Percentiles rank a stretch among this genome's conserved stretches.
These are phyloP conservation scores for Xylaria sp. DNA, from an alignment of 2,329 filamentous ascomycete species.

Conservation along the genomic window DNA sequence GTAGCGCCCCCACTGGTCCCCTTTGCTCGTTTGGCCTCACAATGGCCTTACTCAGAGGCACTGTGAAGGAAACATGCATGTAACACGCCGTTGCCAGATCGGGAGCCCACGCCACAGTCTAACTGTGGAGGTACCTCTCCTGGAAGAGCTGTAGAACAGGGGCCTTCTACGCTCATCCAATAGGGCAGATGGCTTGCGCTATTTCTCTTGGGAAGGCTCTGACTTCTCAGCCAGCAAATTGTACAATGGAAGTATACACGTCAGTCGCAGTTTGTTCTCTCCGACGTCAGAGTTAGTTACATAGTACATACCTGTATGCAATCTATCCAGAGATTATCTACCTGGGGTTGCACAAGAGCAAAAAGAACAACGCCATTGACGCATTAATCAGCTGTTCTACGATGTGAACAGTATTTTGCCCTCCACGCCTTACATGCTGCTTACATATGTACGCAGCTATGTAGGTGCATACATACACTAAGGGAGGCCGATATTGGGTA, in stretches of 20 bases:
- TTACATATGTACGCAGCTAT: constrained; percentile 4
- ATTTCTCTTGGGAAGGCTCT: constrained; percentile 31
- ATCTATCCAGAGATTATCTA: background rate
- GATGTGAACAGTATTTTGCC: constrained; percentile 21
- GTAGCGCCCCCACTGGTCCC: constrained; percentile 3
- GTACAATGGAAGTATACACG: constrained; percentile 8
- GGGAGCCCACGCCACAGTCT: constrained; percentile 5
- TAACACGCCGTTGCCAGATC: constrained; percentile 31
- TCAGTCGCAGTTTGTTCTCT: background rate
- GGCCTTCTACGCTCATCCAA: constrained; percentile 14
- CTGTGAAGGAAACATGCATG: constrained; percentile 36
- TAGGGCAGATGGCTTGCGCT: constrained; percentile 30
- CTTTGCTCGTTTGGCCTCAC: constrained; percentile 25
- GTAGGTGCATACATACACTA: background rate
- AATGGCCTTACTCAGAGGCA: constrained; percentile 18
- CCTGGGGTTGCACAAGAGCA: background rate
- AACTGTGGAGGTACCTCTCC: constrained; percentile 20
- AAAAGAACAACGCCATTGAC: constrained; percentile 6
- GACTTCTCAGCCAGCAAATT: constrained; percentile 22
- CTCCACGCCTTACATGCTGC: constrained; percentile 10
- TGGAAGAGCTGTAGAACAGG: constrained; percentile 21
- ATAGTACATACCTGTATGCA: no score
- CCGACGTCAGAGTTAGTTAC: background rate
- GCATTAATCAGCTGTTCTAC: constrained; percentile 28
- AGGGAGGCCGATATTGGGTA: constrained; percentile 11